Conservation (phyloP, 345 rosid species). For the Kernera saxatilis region DNA sequence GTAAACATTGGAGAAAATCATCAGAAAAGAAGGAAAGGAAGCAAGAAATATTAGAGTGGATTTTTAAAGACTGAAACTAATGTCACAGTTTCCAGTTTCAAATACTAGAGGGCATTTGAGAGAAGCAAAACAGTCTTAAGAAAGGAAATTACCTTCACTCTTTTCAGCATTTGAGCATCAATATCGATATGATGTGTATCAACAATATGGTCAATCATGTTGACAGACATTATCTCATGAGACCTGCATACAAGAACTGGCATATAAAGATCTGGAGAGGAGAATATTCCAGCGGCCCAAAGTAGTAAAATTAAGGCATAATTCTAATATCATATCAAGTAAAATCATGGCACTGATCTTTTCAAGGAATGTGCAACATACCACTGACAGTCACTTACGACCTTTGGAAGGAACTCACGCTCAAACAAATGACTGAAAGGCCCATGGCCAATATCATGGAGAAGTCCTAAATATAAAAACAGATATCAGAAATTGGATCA, state of each 20-base stretch:
- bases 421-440: slow-evolving; percentile 96
- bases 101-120: neutral
- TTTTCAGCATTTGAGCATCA: slow-evolving; percentile 70
- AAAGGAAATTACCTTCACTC: slow-evolving; percentile 55
- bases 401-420: slow-evolving; percentile 79
- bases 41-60: neutral
- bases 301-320: neutral
- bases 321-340: neutral
- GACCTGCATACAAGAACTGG: slow-evolving; percentile 45
- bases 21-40: slow-evolving; percentile 20
- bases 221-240: slow-evolving; percentile 81
- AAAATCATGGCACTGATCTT: slow-evolving; percentile 3
- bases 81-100: slow-evolving; percentile 2
- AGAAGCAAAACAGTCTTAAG: slow-evolving; percentile 11
- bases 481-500: slow-evolving; percentile 5
- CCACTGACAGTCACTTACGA: slow-evolving; percentile 49
- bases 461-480: slow-evolving; percentile 53
- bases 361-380: slow-evolving; percentile 29
- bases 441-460: slow-evolving; percentile 96
- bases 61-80: neutral
- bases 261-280: slow-evolving; percentile 11
- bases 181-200: slow-evolving; percentile 79
- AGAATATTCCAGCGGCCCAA: neutral
- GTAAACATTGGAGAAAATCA: neutral
- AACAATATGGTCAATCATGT: slow-evolving; percentile 73